Percentiles rank a stretch among this genome's conserved stretches.
phyloP scores from a whole-genome alignment of 257 asterid species.

The Solanum dulcamara region DNA sequence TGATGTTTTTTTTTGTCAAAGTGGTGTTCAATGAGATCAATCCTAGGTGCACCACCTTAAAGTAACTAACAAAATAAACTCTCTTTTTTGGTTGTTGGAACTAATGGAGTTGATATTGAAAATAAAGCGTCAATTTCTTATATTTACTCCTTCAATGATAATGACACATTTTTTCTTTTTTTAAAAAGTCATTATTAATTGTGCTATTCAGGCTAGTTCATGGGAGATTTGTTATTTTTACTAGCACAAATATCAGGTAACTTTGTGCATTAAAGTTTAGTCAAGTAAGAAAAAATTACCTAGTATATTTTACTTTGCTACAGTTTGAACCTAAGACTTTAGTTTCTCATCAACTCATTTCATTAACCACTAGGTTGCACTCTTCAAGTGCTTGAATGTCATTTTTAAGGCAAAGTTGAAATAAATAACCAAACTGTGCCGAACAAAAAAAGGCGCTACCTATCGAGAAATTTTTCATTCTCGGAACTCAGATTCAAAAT shows the following conservation, averaged over 20 bases:
- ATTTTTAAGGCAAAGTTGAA: neutral
- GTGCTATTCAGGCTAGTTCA: too few relatives aligned
- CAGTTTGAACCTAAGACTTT: neutral
- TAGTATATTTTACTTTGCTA: neutral
- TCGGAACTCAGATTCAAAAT: too few relatives aligned
- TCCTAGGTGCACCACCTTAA: slow-evolving; percentile 1
- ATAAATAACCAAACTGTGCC: too few relatives aligned
- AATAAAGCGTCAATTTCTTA: neutral
- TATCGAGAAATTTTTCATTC: too few relatives aligned
- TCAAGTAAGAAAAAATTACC: neutral
- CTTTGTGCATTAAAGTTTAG: neutral
- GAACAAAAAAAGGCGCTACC: too few relatives aligned
- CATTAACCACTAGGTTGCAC: neutral
- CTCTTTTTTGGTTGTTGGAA: neutral
- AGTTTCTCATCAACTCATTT: neutral
- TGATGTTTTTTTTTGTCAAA: neutral
- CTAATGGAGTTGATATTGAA: neutral
- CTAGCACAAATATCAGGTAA: neutral
- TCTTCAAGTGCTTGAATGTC: neutral
- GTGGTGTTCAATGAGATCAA: neutral
- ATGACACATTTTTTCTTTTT: too few relatives aligned
- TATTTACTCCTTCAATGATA: neutral
- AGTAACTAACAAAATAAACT: neutral
- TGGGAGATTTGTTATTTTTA: neutral
- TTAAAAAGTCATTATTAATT: too few relatives aligned